Conservation (phyloP, 2,329 filamentous ascomycete genomes). For the Colletotrichum shisoi region DNA sequence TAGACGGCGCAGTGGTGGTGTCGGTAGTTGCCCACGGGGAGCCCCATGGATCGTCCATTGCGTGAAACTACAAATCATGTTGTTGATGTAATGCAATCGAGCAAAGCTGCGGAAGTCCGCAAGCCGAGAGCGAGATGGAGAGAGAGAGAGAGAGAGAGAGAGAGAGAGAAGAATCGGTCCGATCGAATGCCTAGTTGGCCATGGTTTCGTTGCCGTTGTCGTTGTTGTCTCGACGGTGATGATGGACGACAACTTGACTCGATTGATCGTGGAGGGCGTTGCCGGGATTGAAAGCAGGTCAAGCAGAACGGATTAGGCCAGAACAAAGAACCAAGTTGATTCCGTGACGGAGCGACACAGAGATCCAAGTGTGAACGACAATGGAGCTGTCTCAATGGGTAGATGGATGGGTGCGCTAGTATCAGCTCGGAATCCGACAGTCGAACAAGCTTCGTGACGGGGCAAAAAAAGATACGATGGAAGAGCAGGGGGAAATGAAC, state of each 20-base stretch:
- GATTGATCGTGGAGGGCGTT: not conserved
- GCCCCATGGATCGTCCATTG: conserved; percentile 71
- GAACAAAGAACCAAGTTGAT: not conserved
- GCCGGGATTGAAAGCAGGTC: not conserved
- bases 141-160: no score
- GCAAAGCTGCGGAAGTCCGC: conserved; percentile 7
- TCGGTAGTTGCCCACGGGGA: conserved; percentile 65
- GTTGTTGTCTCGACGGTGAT: conserved; percentile 5
- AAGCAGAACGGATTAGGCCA: not conserved
- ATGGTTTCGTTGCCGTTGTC: not conserved
- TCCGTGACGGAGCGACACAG: not conserved
- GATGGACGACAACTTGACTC: conserved; percentile 12
- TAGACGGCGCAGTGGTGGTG: conserved; percentile 40
- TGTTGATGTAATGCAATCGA: conserved; percentile 21
- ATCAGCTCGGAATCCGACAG: conserved; percentile 1
- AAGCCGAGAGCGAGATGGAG: not conserved
- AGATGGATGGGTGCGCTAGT: conserved; percentile 6
- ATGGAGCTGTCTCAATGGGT: conserved; percentile 10
- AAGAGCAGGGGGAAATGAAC: conserved; percentile 2
- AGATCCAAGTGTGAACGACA: not conserved
- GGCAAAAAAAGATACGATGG: conserved; percentile 1
- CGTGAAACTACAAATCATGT: conserved; percentile 30
- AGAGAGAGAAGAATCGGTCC: not conserved
- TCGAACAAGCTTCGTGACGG: conserved; percentile 1
- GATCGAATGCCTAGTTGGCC: conserved; percentile 15